These are phyloP conservation scores for Apiotrichum porosum DNA, from an alignment of 1,284 basidiomycete species.

Conservation along the genomic window DNA sequence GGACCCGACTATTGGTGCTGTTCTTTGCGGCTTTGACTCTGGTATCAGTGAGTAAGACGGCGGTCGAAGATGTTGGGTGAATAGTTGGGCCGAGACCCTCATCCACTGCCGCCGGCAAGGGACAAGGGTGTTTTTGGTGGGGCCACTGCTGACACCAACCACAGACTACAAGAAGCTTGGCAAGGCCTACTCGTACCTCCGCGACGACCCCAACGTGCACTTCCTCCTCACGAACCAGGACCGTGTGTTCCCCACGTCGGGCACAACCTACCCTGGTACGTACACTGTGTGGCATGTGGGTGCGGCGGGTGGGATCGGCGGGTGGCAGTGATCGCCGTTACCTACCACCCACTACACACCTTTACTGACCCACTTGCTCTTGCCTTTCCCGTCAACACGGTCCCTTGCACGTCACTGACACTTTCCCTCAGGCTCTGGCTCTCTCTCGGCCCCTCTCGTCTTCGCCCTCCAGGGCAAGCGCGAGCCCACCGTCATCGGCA, in stretches of 20 bases:
- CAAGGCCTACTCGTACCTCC: constrained; percentile 88
- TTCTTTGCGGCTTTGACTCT: constrained; percentile 75
- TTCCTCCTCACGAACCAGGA: constrained; percentile 95
- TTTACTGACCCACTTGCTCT: background rate
- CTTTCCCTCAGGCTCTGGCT: constrained; percentile 56
- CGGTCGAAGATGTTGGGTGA: too few relatives aligned
- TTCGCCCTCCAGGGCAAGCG: constrained; percentile 60
- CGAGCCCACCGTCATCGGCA: constrained; percentile 78
- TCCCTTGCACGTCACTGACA: background rate
- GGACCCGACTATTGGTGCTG: constrained; percentile 81
- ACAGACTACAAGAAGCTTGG: constrained; percentile 93
- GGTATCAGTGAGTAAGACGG: constrained; percentile 41
- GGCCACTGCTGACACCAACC: too few relatives aligned
- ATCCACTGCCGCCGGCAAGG: too few relatives aligned
- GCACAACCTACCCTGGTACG: constrained; percentile 71
- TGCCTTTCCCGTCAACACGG: background rate
- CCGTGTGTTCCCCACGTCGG: constrained; percentile 75
- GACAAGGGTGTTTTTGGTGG: too few relatives aligned
- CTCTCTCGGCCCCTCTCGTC: constrained; percentile 75
- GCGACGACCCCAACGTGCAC: constrained; percentile 67
- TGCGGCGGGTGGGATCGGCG: too few relatives aligned
- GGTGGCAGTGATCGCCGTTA: background rate
- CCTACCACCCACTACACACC: background rate
- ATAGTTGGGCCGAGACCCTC: background rate
- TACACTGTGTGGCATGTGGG: too few relatives aligned